Evolutionary conservation across 371 early-diverging fungal species (phyloP).

Genomic region (Globomyces sp.): DNA sequence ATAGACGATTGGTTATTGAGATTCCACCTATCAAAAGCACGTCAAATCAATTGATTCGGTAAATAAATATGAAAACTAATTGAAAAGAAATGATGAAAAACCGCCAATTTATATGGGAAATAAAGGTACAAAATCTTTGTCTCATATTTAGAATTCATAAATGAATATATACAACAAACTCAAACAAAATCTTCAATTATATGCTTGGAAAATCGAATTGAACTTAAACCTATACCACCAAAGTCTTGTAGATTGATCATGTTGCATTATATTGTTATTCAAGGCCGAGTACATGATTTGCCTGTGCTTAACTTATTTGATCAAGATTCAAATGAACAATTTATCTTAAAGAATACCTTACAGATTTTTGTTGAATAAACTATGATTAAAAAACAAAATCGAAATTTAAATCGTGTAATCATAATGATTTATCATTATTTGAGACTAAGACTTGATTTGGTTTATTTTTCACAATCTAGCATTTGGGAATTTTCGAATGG

Average conservation of each 20-base stretch:
- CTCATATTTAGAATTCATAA: neutral
- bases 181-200: neutral
- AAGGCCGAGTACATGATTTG: neutral
- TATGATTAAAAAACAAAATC: neutral
- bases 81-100: no score
- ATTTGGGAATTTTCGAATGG: slow-evolving; percentile 22
- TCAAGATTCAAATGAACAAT: neutral
- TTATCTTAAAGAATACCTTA: slow-evolving; percentile 8
- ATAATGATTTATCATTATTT: no score
- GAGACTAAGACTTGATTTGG: no score
- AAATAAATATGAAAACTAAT: no score
- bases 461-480: slow-evolving; percentile 7
- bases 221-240: slow-evolving; percentile 2
- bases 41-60: no score
- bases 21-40: neutral
- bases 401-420: no score
- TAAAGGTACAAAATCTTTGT: no score
- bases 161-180: neutral
- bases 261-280: slow-evolving; percentile 14
- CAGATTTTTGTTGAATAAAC: slow-evolving; percentile 11
- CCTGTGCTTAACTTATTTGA: slow-evolving; percentile 11
- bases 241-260: slow-evolving; percentile 14
- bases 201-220: slow-evolving; percentile 6
- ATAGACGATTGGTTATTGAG: neutral
- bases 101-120: no score